Evolutionary conservation across 2,329 filamentous ascomycete genomes (phyloP).

Genomic region (Cladosporium colombiae): DNA sequence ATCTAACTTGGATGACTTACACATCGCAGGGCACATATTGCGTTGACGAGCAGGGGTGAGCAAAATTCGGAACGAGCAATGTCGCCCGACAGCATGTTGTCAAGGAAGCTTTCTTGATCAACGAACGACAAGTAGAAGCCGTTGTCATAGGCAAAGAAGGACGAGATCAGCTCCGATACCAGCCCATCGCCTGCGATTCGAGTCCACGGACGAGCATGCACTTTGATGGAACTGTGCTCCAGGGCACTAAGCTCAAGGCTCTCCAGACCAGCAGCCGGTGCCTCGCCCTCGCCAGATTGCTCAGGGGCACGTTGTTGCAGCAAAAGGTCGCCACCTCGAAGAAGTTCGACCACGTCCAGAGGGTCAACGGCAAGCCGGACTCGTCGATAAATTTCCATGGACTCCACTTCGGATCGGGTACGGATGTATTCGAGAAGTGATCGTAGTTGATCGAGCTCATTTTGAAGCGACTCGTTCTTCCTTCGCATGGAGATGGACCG

Average conservation of each 20-base stretch:
- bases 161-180: slow-evolving; percentile 15
- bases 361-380: slow-evolving; percentile 14
- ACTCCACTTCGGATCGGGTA: slow-evolving; percentile 14
- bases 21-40: slow-evolving; percentile 26
- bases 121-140: slow-evolving; percentile 18
- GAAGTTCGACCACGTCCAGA: slow-evolving; percentile 12
- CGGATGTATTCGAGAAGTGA: slow-evolving; percentile 11
- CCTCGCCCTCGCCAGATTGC: not conserved
- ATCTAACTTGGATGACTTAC: not conserved
- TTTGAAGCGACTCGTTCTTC: slow-evolving; percentile 17
- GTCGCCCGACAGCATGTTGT: slow-evolving; percentile 11
- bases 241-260: slow-evolving; percentile 13
- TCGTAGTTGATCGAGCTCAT: slow-evolving; percentile 8
- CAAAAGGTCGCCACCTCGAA: slow-evolving; percentile 3
- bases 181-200: slow-evolving; percentile 13
- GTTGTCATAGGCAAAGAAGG: slow-evolving; percentile 18
- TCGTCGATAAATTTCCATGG: slow-evolving; percentile 17
- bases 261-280: slow-evolving; percentile 10
- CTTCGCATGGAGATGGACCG: slow-evolving; percentile 16
- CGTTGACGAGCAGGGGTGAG: slow-evolving; percentile 41
- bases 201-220: slow-evolving; percentile 14
- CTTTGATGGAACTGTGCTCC: slow-evolving; percentile 16
- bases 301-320: slow-evolving; percentile 8
- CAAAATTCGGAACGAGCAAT: slow-evolving; percentile 6
- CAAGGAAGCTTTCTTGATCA: slow-evolving; percentile 17